Evolutionary conservation across 805 yeast species (phyloP).

Genomic region (Candida multigemmis): DNA sequence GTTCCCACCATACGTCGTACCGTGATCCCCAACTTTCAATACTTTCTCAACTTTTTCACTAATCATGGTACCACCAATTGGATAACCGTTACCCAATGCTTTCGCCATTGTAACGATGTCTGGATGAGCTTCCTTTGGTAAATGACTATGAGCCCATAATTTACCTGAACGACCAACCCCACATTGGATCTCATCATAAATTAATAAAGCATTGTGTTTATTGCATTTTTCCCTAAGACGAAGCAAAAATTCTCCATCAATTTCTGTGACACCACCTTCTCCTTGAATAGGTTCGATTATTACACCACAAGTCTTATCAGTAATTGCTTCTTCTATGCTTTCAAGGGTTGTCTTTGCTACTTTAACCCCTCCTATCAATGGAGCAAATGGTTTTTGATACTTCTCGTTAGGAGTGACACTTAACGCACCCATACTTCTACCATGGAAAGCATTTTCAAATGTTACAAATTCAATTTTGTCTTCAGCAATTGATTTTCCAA

Average conservation of each 20-base stretch:
- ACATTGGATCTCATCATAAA: conserved; percentile 94
- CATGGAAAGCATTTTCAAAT: conserved; percentile 90
- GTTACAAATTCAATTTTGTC: conserved; percentile 71
- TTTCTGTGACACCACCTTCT: conserved; percentile 86
- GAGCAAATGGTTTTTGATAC: conserved; percentile 86
- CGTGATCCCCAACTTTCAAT: conserved; percentile 89
- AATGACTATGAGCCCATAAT: conserved; percentile 82
- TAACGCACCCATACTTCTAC: conserved; percentile 89
- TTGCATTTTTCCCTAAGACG: conserved; percentile 60
- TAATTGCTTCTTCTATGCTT: conserved; percentile 47
- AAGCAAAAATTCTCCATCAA: conserved; percentile 53
- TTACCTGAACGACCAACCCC: conserved; percentile 91
- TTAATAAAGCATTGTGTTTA: conserved; percentile 63
- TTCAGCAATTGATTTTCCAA: conserved; percentile 49
- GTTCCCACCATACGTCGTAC: conserved; percentile 97
- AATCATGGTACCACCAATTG: conserved; percentile 89
- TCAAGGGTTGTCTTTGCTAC: conserved; percentile 55
- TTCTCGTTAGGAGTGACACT: conserved; percentile 89
- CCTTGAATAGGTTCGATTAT: conserved; percentile 97
- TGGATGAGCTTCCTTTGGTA: conserved; percentile 80
- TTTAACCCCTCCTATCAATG: conserved; percentile 82
- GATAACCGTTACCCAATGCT: conserved; percentile 94
- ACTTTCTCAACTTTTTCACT: conserved; percentile 67
- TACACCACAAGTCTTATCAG: conserved; percentile 75
- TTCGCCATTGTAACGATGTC: conserved; percentile 93